Conservation (phyloP, 257 asterid genomes). For the Nicotiana obtusifolia region DNA sequence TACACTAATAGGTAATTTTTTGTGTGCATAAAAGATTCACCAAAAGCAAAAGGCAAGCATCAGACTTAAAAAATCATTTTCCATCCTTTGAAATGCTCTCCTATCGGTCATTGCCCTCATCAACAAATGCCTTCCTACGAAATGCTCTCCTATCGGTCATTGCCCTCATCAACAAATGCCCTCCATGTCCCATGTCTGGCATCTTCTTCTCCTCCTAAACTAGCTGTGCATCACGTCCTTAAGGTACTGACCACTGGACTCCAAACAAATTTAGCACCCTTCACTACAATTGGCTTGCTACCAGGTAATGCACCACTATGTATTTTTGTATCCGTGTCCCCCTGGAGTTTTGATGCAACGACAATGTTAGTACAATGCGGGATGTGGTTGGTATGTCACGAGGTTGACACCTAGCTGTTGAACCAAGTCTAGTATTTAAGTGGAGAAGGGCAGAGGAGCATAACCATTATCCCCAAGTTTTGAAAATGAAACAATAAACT, state of each 20-base stretch:
- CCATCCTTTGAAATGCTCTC: not conserved
- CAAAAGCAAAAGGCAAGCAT: not conserved
- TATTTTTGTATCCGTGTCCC: not conserved
- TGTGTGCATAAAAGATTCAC: not conserved
- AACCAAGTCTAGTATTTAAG: not conserved
- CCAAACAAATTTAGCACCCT: not conserved
- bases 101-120: too few species aligned
- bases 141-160: not conserved
- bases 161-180: too few species aligned
- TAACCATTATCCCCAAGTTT: not conserved
- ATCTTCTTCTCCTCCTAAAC: not conserved
- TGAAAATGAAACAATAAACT: not conserved
- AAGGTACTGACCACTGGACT: not conserved
- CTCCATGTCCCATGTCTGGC: not conserved
- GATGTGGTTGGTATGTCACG: not conserved
- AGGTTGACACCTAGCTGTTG: slow-evolving; percentile 2
- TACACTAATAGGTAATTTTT: not conserved
- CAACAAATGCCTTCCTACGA: not conserved
- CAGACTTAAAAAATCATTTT: not conserved
- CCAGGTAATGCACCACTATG: not conserved
- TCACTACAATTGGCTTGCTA: not conserved
- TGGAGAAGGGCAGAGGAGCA: not conserved
- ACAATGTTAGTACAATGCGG: not conserved
- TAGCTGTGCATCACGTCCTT: not conserved
- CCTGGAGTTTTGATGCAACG: not conserved